These are phyloP conservation scores for Oxyria digyna DNA, from an alignment of 148 eudicot genomes.

Conservation along the genomic window DNA sequence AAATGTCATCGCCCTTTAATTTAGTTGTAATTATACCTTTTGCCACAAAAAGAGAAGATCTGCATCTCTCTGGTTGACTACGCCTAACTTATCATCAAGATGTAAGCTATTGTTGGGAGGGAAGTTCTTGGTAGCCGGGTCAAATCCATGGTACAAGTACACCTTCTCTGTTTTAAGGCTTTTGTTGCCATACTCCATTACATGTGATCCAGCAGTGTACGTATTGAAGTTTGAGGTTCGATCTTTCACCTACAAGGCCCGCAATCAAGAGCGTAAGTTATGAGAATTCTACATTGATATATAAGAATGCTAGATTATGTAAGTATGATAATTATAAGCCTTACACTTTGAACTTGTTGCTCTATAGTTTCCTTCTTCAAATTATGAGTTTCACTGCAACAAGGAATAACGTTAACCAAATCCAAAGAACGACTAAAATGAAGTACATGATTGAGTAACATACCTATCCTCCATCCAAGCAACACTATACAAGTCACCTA, in stretches of 20 bases:
- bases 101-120: slow-evolving; percentile 36
- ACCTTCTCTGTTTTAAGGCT: slow-evolving; percentile 51
- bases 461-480: slow-evolving; percentile 53
- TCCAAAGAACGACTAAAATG: not conserved
- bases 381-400: slow-evolving; percentile 70
- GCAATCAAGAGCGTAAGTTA: not conserved
- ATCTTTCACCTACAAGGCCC: slow-evolving; percentile 43
- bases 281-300: too few relatives aligned
- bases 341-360: slow-evolving; percentile 57
- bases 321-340: not conserved
- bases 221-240: slow-evolving; percentile 72
- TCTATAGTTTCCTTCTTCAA: slow-evolving; percentile 60
- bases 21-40: slow-evolving; percentile 23
- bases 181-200: slow-evolving; percentile 83
- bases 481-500: slow-evolving; percentile 37
- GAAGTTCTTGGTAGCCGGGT: slow-evolving; percentile 35
- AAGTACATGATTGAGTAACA: not conserved
- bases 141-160: slow-evolving; percentile 33
- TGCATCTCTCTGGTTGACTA: slow-evolving; percentile 83
- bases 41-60: slow-evolving; percentile 78
- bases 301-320: too few relatives aligned
- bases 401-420: slow-evolving; percentile 6
- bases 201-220: slow-evolving; percentile 49
- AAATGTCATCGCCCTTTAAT: too few relatives aligned
- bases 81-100: slow-evolving; percentile 25